Base-by-base conservation (phyloP, 805 yeast species). In the Clavispora phyllophila region DNA sequence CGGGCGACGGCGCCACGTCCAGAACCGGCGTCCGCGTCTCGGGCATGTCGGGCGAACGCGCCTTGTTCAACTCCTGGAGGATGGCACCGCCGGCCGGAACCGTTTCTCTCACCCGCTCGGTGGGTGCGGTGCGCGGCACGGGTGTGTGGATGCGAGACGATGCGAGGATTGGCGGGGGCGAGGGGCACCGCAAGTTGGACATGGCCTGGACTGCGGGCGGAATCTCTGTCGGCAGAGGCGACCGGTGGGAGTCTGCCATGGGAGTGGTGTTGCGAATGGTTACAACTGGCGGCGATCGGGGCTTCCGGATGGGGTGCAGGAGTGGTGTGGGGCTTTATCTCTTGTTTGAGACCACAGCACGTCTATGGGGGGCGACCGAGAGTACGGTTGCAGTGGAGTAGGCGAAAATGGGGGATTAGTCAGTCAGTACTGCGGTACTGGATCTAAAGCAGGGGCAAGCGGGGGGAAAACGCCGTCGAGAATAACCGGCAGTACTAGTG, bases 151-250 rank as follows among this genome's bases (percentile, higher is more conserved):
- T 39, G 26, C 41, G 44, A 15, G 51, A 42, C 22, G 65, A 66
- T 42, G 60, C 56, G 37, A 80, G 61, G 41, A 81, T 80, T 7
- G 87, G 86, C 1, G 87, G 85, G n/a, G 87, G 87, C 4, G 86
- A 81, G 1, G 87, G 86, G 49, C 85, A 78, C 46, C 82, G 68
- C 42, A 80, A 58, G 55, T 71, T 76, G 7, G 85, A 77, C 26
- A 78, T 62, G 0, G 85, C 84, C 60, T 76, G 56, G 10, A 73
- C 78, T 28, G 80, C 72, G 4, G 83, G 82, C 0, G 76, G 71
- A 35, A 57, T 51, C 26, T 52, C 56, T 4, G 43, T 48, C 15
- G 35, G 36, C 29, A 23, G 39, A 8, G 39, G 39, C 5, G 37
- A 35, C 1, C 24, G 28, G 18, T 19, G 14, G n/a, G 37, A 9